These are phyloP conservation scores for Oldenlandia corymbosa DNA, from an alignment of 257 asterid species.

Conservation along the genomic window DNA sequence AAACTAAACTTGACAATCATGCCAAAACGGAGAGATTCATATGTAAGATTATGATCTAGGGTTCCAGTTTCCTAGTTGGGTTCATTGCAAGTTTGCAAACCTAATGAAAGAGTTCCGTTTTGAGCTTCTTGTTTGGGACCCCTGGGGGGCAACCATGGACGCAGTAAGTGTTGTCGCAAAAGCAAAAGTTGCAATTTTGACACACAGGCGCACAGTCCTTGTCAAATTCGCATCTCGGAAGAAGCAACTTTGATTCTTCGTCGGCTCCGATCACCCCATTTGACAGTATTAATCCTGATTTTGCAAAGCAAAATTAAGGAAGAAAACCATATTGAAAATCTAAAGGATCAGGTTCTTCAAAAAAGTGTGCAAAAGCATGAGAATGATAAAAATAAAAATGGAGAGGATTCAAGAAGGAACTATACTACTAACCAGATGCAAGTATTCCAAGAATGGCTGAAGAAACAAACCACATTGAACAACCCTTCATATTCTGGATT, in stretches of 20 bases:
- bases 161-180: not conserved
- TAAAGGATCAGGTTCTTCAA: not conserved
- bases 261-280: not conserved
- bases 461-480: not conserved
- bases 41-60: no score
- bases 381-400: no score
- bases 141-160: slow-evolving; percentile 2
- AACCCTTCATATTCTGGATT: not conserved
- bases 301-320: not conserved
- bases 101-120: not conserved
- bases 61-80: no score
- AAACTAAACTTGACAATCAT: no score
- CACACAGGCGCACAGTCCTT: slow-evolving; percentile 6
- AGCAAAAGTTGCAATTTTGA: not conserved
- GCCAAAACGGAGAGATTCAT: no score
- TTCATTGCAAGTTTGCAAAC: not conserved
- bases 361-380: not conserved
- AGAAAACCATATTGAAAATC: not conserved
- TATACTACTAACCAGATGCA: slow-evolving; percentile 1
- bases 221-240: not conserved
- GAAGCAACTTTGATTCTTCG: not conserved
- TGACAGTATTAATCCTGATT: not conserved
- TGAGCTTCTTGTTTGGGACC: not conserved
- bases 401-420: no score
- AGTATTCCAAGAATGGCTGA: not conserved